Conservation (phyloP, 371 early-diverging fungal species). For the Thermomucor indicae-seudaticae region DNA sequence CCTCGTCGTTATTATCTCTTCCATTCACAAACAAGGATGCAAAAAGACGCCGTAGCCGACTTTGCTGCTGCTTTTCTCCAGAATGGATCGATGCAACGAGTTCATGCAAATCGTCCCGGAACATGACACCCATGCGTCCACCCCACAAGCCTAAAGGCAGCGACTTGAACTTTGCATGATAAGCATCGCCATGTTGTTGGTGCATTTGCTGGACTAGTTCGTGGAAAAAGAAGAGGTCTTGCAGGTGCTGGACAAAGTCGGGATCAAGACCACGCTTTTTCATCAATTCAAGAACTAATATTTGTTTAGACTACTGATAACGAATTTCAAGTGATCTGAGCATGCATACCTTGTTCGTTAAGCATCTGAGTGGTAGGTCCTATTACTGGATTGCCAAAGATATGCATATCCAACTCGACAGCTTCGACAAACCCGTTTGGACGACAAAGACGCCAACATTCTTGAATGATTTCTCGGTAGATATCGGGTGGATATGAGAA, state of each 20-base stretch:
- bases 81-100: too few relatives aligned
- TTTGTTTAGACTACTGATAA: too few relatives aligned
- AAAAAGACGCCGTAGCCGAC: too few relatives aligned
- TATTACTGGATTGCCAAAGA: constrained; percentile 18
- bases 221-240: constrained; percentile 12
- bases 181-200: constrained; percentile 9
- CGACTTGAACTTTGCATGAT: constrained; percentile 16
- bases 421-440: constrained; percentile 22
- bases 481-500: constrained; percentile 19
- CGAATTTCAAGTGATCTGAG: too few relatives aligned
- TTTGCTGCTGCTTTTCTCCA: too few relatives aligned
- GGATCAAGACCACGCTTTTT: constrained; percentile 15
- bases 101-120: constrained; percentile 24
- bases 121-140: constrained; percentile 25
- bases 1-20: neutral
- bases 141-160: constrained; percentile 30
- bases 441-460: constrained; percentile 23
- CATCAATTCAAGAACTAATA: constrained; percentile 13
- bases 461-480: constrained; percentile 13
- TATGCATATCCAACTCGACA: constrained; percentile 26
- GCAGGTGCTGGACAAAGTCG: constrained; percentile 18
- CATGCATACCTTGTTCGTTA: constrained; percentile 11
- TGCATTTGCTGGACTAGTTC: too few relatives aligned
- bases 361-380: constrained; percentile 26
- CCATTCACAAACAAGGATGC: too few relatives aligned